Evolutionary conservation across 805 yeast genomes (phyloP).

Genomic region (Yarrowia osloensis): DNA sequence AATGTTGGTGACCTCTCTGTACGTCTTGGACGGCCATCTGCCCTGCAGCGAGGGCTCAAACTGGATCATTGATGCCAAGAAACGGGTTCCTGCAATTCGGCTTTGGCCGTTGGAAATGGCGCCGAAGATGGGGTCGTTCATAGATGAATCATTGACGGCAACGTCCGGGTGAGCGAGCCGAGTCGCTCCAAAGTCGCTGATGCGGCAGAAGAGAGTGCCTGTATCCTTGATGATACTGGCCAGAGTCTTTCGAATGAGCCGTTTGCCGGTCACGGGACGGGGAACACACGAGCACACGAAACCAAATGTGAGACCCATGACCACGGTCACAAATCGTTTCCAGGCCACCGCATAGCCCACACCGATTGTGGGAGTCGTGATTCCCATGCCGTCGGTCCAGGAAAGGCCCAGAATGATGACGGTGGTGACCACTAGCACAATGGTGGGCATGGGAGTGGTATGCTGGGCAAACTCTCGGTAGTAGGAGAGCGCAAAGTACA

Average conservation of each 20-base stretch:
- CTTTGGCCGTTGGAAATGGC: slow-evolving; percentile 32
- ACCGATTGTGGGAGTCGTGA: neutral
- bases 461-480: slow-evolving; percentile 42
- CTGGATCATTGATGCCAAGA: slow-evolving; percentile 18
- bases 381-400: slow-evolving; percentile 35
- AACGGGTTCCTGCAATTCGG: slow-evolving; percentile 30
- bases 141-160: slow-evolving; percentile 25
- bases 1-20: slow-evolving; percentile 38
- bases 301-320: slow-evolving; percentile 40
- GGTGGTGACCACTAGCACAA: slow-evolving; percentile 39
- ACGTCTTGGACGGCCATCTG: slow-evolving; percentile 41
- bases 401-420: slow-evolving; percentile 42
- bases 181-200: slow-evolving; percentile 41
- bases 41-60: slow-evolving; percentile 44
- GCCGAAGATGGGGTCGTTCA: slow-evolving; percentile 35
- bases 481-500: slow-evolving; percentile 34
- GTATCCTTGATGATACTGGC: slow-evolving; percentile 38
- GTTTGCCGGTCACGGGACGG: slow-evolving; percentile 41
- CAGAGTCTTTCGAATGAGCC: slow-evolving; percentile 38
- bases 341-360: slow-evolving; percentile 42
- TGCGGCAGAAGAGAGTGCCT: slow-evolving; percentile 40
- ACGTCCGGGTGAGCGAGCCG: slow-evolving; percentile 37
- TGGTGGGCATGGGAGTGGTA: slow-evolving; percentile 39
- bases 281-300: slow-evolving; percentile 43
- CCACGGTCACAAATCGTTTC: slow-evolving; percentile 42